Evolutionary conservation across 495 filamentous ascomycete genomes (phyloP).

Genomic region (Geopyxis carbonaria): DNA sequence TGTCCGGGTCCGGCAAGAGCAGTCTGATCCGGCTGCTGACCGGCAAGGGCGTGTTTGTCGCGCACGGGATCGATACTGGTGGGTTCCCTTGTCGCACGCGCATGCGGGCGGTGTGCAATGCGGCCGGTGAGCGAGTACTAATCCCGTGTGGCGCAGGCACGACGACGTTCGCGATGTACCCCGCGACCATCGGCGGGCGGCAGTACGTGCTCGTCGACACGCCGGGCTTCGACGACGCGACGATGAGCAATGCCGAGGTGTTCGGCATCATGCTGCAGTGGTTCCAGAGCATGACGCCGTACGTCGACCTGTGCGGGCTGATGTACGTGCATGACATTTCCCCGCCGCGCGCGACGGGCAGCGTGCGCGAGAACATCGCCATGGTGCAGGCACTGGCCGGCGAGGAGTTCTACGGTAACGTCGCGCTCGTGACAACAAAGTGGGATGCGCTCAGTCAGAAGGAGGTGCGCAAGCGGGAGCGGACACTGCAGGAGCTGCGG

Average conservation of each 20-base stretch:
- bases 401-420: not conserved
- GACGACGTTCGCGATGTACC: not conserved
- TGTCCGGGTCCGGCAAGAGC: slow-evolving; percentile 28
- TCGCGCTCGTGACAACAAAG: not conserved
- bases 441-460: not conserved
- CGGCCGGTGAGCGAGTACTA: too few relatives aligned
- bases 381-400: not conserved
- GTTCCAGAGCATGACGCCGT: not conserved
- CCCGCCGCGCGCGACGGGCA: not conserved
- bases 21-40: slow-evolving; percentile 25
- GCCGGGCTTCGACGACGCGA: not conserved
- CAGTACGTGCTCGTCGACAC: not conserved
- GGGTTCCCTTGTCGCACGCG: too few relatives aligned
- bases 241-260: not conserved
- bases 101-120: too few relatives aligned
- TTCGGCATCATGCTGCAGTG: slow-evolving; percentile 18
- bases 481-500: not conserved
- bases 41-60: slow-evolving; percentile 6
- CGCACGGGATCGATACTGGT: slow-evolving; percentile 9
- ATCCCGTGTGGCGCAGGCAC: not conserved
- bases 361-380: not conserved
- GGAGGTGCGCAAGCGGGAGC: not conserved
- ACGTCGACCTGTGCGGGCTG: not conserved
- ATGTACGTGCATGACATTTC: not conserved
- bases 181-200: not conserved